A percentile compares a stretch with the other conserved stretches of the same genome.
These are phyloP conservation scores for Penicillium freii DNA, from an alignment of 2,329 filamentous ascomycete genomes.

Conservation along the genomic window DNA sequence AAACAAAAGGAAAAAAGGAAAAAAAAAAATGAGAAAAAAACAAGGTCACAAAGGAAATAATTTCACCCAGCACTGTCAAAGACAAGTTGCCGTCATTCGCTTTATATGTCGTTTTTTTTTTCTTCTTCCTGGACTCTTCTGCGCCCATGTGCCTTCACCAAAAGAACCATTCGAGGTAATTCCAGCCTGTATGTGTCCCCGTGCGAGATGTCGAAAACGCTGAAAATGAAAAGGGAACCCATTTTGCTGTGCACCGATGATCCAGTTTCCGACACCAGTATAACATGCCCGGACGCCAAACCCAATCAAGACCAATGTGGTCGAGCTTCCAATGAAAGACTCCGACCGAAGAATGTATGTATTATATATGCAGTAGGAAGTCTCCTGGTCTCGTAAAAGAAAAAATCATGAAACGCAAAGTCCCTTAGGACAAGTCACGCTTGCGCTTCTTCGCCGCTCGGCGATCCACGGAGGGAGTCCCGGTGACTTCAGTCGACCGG, in stretches of 20 bases:
- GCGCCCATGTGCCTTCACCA: slow-evolving; percentile 4
- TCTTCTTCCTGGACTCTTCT: slow-evolving; percentile 12
- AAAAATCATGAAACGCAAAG: slow-evolving; percentile 14
- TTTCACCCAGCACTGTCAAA: slow-evolving; percentile 18
- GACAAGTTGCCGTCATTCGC: slow-evolving; percentile 20
- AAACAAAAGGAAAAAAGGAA: slow-evolving; percentile 28
- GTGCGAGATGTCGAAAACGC: slow-evolving; percentile 9
- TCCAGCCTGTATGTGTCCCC: slow-evolving; percentile 5
- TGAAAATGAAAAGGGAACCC: slow-evolving; percentile 14
- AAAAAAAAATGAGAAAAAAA: slow-evolving; percentile 37
- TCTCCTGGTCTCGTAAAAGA: slow-evolving; percentile 41
- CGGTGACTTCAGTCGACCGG: slow-evolving; percentile 63
- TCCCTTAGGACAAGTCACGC: slow-evolving; percentile 60
- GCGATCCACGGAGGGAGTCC: slow-evolving; percentile 39
- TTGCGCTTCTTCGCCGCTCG: slow-evolving; percentile 73
- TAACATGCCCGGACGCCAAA: slow-evolving; percentile 39
- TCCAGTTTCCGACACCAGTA: slow-evolving; percentile 20
- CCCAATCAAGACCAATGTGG: slow-evolving; percentile 29
- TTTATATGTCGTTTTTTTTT: slow-evolving; percentile 17
- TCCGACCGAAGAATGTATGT: slow-evolving; percentile 29
- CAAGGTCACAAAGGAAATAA: slow-evolving; percentile 50
- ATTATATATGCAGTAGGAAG: slow-evolving; percentile 34
- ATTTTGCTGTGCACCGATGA: slow-evolving; percentile 25
- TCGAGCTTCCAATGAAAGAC: slow-evolving; percentile 25
- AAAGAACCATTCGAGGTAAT: slow-evolving; percentile 5